Percentiles rank a stretch among this genome's conserved stretches.
These are phyloP conservation scores for Gossypium ekmanianum DNA, from an alignment of 345 rosid genomes.

Conservation along the genomic window DNA sequence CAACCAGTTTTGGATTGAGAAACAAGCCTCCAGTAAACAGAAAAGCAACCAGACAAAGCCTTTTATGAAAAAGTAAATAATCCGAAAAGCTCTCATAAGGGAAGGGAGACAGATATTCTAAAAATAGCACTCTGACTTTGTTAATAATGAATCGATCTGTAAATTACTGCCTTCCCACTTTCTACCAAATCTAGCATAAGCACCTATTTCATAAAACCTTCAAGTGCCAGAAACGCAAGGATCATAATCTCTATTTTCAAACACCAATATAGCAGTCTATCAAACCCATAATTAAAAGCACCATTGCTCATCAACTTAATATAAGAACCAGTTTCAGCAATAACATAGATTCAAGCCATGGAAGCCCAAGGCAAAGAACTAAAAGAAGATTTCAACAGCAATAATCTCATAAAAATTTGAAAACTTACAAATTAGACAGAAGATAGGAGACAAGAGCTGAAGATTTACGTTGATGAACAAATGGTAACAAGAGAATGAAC, in stretches of 20 bases:
- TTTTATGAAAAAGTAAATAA: neutral
- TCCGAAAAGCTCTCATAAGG: neutral
- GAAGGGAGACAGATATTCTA: neutral
- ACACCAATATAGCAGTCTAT: neutral
- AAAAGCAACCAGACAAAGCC: neutral
- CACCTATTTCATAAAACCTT: neutral
- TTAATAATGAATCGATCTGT: neutral
- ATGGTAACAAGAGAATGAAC: neutral
- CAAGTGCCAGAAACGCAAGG: neutral
- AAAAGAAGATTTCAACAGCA: neutral
- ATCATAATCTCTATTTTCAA: neutral
- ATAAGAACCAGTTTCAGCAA: neutral
- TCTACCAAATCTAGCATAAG: neutral
- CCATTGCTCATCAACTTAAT: neutral
- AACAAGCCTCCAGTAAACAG: neutral
- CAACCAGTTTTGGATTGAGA: neutral
- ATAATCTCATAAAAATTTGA: neutral
- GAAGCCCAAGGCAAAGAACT: neutral
- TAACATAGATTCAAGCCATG: neutral
- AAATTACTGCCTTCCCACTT: neutral
- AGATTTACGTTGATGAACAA: neutral
- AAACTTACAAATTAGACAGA: conserved; percentile 4
- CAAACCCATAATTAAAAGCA: neutral
- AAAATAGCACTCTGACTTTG: neutral
- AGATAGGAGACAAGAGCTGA: neutral